A percentile compares a stretch with the other conserved stretches of the same genome.
These are phyloP conservation scores for Lentinus tigrinus DNA, from an alignment of 768 basidiomycete genomes.

Conservation along the genomic window DNA sequence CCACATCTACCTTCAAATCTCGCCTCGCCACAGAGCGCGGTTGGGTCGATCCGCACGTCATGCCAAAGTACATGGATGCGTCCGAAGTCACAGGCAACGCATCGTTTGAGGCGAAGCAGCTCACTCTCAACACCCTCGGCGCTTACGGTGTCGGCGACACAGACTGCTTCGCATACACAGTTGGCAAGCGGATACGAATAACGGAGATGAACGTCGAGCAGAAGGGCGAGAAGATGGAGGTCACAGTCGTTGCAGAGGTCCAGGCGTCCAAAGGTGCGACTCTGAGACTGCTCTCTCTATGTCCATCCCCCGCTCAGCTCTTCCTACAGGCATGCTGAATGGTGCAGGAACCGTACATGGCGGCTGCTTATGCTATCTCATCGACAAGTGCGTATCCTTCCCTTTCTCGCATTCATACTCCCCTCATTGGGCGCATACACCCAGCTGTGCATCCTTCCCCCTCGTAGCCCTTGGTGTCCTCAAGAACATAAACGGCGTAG, in stretches of 20 bases:
- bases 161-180: constrained; percentile 59
- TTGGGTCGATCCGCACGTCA: constrained; percentile 66
- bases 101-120: constrained; percentile 59
- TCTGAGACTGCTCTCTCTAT: background rate
- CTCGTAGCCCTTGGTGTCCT: constrained; percentile 65
- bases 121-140: constrained; percentile 65
- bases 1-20: constrained; percentile 4
- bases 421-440: background rate
- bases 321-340: constrained; percentile 62
- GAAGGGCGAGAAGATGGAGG: constrained; percentile 52
- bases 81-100: constrained; percentile 63
- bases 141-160: constrained; percentile 69
- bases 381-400: constrained; percentile 56
- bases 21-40: constrained; percentile 22
- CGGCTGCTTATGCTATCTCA: constrained; percentile 70
- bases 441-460: constrained; percentile 65
- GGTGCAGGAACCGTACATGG: constrained; percentile 77
- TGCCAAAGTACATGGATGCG: constrained; percentile 59
- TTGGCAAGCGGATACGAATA: constrained; percentile 60
- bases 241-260: constrained; percentile 61
- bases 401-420: background rate
- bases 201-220: constrained; percentile 55
- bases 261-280: constrained; percentile 57
- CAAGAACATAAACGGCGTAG: constrained; percentile 64
- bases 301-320: background rate